These are phyloP conservation scores for Amanita muscaria DNA, from an alignment of 768 basidiomycete genomes.

Conservation along the genomic window DNA sequence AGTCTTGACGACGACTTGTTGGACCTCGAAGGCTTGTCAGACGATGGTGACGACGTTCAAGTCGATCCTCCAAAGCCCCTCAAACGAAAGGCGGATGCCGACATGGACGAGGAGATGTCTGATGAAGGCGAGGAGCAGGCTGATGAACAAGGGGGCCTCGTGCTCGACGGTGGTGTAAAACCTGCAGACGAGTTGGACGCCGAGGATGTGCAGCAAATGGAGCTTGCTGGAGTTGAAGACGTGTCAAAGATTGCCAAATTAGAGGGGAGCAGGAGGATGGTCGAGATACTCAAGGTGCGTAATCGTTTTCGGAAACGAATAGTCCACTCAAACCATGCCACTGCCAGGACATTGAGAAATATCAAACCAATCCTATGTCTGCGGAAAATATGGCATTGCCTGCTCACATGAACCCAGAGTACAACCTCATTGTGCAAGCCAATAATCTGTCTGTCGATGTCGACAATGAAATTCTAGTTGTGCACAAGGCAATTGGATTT, in stretches of 20 bases:
- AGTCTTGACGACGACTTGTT: conserved; percentile 87
- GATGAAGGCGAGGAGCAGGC: conserved; percentile 43
- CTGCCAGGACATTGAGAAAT: conserved; percentile 81
- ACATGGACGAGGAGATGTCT: conserved; percentile 45
- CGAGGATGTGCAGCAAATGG: conserved; percentile 93
- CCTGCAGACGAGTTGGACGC: conserved; percentile 95
- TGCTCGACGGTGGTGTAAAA: conserved; percentile 78
- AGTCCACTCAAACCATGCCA: background rate
- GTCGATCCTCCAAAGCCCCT: conserved; percentile 22
- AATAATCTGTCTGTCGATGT: conserved; percentile 98
- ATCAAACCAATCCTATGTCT: conserved; percentile 69
- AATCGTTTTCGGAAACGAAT: background rate
- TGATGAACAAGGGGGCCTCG: conserved; percentile 47
- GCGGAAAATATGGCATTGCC: conserved; percentile 71
- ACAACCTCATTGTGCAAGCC: conserved; percentile 91
- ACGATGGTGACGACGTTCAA: conserved; percentile 43
- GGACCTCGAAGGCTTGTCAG: conserved; percentile 83
- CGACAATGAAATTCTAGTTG: conserved; percentile 94
- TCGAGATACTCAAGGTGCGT: conserved; percentile 71
- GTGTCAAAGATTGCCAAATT: conserved; percentile 85
- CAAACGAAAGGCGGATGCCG: conserved; percentile 55
- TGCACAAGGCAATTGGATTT: conserved; percentile 68
- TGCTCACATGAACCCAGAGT: conserved; percentile 89
- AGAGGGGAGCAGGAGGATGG: conserved; percentile 79
- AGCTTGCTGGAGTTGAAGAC: conserved; percentile 76